phyloP scores from a whole-genome alignment of 192 early-diverging fungal species.

The Entomortierella beljakovae region DNA sequence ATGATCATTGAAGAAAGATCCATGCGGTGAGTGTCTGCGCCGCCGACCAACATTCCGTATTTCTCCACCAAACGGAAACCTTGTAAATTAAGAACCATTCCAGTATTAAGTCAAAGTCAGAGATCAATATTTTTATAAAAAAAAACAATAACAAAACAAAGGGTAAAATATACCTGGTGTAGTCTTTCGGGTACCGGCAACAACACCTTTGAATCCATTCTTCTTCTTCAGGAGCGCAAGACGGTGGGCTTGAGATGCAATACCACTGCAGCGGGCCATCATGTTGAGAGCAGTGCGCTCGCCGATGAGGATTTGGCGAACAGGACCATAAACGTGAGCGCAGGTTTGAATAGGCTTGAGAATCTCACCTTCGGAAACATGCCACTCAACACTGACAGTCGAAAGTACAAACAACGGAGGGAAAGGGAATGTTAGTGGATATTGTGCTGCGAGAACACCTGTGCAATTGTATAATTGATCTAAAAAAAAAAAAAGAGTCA shows the following conservation, averaged over 20 bases:
- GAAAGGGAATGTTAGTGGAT: background rate
- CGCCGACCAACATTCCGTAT: conserved; percentile 97
- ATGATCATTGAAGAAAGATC: conserved; percentile 98
- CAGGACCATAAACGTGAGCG: conserved; percentile 86
- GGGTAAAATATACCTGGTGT: conserved; percentile 76
- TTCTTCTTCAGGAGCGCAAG: conserved; percentile 69
- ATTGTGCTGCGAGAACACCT: background rate
- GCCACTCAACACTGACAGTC: conserved; percentile 89
- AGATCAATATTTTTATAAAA: background rate
- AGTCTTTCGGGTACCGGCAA: conserved; percentile 97
- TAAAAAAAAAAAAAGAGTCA: conserved; percentile 13
- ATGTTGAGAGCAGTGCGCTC: conserved; percentile 97
- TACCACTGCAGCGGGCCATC: conserved; percentile 92
- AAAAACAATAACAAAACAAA: background rate
- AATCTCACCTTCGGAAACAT: conserved; percentile 79
- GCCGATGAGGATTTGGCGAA: conserved; percentile 88
- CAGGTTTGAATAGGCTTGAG: conserved; percentile 80
- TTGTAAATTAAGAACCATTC: conserved; percentile 9
- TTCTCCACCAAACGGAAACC: conserved; percentile 98
- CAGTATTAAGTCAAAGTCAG: background rate
- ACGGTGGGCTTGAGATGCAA: conserved; percentile 77
- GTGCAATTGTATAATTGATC: background rate
- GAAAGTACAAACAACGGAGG: conserved; percentile 5
- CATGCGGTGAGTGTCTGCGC: conserved; percentile 96
- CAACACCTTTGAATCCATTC: conserved; percentile 81